Evolutionary conservation across 768 basidiomycete species (phyloP).

Genomic region (Phanerochaete carnosa): DNA sequence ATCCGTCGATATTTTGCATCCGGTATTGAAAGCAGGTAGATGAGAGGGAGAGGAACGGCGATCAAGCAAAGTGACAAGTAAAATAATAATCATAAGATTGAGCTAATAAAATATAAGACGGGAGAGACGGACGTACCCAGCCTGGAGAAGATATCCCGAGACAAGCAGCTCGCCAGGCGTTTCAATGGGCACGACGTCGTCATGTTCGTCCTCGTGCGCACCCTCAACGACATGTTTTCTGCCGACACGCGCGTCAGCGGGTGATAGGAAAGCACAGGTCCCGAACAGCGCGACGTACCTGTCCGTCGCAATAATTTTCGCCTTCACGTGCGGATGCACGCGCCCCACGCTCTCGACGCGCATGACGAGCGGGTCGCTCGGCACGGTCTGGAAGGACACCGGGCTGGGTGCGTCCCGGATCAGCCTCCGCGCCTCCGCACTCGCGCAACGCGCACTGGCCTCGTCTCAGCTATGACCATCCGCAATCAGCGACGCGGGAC

Average conservation of each 20-base stretch:
- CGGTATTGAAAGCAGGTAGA: no score
- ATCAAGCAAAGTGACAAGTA: no score
- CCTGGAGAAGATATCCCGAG: constrained; percentile 75
- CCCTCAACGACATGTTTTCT: neutral
- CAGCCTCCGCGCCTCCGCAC: neutral
- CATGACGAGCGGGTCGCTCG: constrained; percentile 64
- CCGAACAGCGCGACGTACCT: constrained; percentile 34
- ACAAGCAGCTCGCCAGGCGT: constrained; percentile 72
- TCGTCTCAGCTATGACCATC: constrained; percentile 63
- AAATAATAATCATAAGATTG: no score
- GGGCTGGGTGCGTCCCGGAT: constrained; percentile 42
- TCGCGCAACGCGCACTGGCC: constrained; percentile 29
- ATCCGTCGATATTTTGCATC: neutral
- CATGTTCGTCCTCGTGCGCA: neutral
- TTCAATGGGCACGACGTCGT: constrained; percentile 53
- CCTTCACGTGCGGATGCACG: constrained; percentile 72
- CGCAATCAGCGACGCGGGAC: neutral
- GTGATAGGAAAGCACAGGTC: neutral
- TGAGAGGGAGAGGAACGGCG: no score
- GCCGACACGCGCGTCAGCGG: neutral
- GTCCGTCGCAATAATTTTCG: constrained; percentile 59
- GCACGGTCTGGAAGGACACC: constrained; percentile 78
- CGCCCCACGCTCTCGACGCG: constrained; percentile 82
- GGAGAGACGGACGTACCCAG: constrained; percentile 47
- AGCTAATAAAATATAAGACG: no score